Base-by-base conservation (phyloP, 164 flowering plant species). In the Taxillus chinensis region DNA sequence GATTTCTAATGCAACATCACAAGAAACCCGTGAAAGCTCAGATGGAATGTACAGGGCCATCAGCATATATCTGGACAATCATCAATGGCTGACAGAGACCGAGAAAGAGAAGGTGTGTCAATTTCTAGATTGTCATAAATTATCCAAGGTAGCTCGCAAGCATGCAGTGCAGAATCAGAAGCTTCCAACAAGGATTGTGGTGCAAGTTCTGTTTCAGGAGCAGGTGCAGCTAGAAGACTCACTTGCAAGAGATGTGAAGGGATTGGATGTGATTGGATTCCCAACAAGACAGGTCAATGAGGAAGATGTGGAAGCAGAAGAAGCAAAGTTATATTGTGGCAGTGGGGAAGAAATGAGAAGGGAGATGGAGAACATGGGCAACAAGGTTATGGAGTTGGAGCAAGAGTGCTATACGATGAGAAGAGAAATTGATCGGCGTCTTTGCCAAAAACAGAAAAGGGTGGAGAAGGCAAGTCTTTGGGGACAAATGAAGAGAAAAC, bases 11-110 rank as follows among this genome's bases (percentile, higher is more conserved):
- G 79, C 80, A 7, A 72, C 76, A 8, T 70, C 82, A 10, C 14
- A 11, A 4, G 86, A 73, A 41, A 63, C 66, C 0, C 66, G 70
- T 2, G 42, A 81, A 38, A 68, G 48, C 69, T 68, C 78, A 0
- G 98, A 89, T 57, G 88, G 85, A 15, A 60, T 92, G 14, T 92
- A 92, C 71, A 71, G 79, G 10, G 91, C 91, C 2, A 69, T 92
- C 1, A 85, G 83, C 54, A 58, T 76, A 7, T 92, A 77, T 68
- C 70, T 92, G 56, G 80, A 78, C 59, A 79, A 70, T 63, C 96
- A 87, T 17, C 57, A 60, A 38, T 70, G 77, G 64, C 53, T 89
- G 61, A 85, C 81, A 8, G 91, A 85, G 17, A 45, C 75, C 0
- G 96, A 92, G 66, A 75, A 65, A 39, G 91, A 89, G 68, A 78